phyloP scores from a whole-genome alignment of 1,139 yeast species.

The Scheffersomyces illinoinensis region DNA sequence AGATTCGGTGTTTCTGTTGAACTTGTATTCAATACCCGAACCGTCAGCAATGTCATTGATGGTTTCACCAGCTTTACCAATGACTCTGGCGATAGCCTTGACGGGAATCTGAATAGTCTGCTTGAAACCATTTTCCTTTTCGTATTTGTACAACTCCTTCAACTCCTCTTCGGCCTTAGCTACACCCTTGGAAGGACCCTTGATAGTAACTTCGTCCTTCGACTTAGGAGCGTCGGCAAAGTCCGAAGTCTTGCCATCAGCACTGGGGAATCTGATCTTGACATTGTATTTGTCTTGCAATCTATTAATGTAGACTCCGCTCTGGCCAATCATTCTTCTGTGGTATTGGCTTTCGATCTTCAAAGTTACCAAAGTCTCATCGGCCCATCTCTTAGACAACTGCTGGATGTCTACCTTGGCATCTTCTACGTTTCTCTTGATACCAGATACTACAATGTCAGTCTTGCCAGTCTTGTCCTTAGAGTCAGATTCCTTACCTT shows the following conservation, averaged over 20 bases:
- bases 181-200: constrained; percentile 92
- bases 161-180: constrained; percentile 85
- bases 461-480: constrained; percentile 48
- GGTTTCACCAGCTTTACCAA: constrained; percentile 86
- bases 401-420: constrained; percentile 62
- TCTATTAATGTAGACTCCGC: constrained; percentile 79
- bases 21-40: constrained; percentile 73
- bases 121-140: constrained; percentile 80
- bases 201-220: constrained; percentile 71
- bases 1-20: constrained; percentile 48
- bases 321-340: constrained; percentile 80
- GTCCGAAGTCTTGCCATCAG: constrained; percentile 27
- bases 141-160: constrained; percentile 80
- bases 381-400: constrained; percentile 77
- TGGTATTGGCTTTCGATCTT: constrained; percentile 78
- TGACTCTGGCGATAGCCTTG: constrained; percentile 75
- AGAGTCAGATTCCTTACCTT: constrained; percentile 23
- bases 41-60: constrained; percentile 83
- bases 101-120: constrained; percentile 65
- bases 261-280: constrained; percentile 69
- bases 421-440: constrained; percentile 76
- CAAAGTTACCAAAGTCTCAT: constrained; percentile 66
- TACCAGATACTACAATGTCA: constrained; percentile 67
- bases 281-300: constrained; percentile 89
- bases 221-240: constrained; percentile 38